Evolutionary conservation across 1,284 basidiomycete genomes (phyloP).

Genomic region (Mrakiaceae sp.): DNA sequence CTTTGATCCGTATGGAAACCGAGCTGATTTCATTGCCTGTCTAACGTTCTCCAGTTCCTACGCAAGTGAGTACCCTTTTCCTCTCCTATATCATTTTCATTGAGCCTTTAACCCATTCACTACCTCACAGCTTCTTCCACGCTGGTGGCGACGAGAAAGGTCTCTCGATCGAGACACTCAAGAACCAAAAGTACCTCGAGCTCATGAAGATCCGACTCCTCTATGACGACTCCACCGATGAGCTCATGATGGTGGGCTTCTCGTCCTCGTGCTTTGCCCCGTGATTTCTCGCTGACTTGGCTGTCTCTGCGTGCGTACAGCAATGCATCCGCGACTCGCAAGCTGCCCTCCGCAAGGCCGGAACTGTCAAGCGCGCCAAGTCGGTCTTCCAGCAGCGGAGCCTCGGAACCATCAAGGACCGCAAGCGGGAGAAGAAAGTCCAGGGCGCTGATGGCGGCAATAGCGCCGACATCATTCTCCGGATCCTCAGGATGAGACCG

Average conservation of each 20-base stretch:
- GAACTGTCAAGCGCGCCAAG: constrained; percentile 73
- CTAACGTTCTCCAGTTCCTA: constrained; percentile 51
- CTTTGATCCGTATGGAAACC: background rate
- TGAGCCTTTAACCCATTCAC: no score
- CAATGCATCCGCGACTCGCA: constrained; percentile 77
- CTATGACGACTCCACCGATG: constrained; percentile 73
- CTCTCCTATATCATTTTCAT: no score
- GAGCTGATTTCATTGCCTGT: background rate
- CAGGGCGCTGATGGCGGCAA: constrained; percentile 52
- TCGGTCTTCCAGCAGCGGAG: constrained; percentile 74
- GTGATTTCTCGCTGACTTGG: constrained; percentile 6
- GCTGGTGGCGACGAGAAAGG: constrained; percentile 80
- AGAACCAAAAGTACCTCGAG: constrained; percentile 92
- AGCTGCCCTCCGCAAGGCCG: constrained; percentile 60
- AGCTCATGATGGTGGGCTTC: constrained; percentile 36
- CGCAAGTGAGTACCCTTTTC: constrained; percentile 40
- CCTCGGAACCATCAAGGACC: constrained; percentile 87
- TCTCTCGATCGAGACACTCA: constrained; percentile 72
- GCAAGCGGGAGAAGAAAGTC: constrained; percentile 83
- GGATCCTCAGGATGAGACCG: constrained; percentile 85
- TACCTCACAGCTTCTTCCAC: constrained; percentile 58
- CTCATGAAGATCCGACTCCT: constrained; percentile 79
- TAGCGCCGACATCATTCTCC: constrained; percentile 71
- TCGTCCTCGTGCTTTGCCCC: background rate
- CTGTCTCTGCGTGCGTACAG: constrained; percentile 53